Evolutionary conservation across 495 filamentous ascomycete genomes (phyloP).

Genomic region (Entonaema liquescens): DNA sequence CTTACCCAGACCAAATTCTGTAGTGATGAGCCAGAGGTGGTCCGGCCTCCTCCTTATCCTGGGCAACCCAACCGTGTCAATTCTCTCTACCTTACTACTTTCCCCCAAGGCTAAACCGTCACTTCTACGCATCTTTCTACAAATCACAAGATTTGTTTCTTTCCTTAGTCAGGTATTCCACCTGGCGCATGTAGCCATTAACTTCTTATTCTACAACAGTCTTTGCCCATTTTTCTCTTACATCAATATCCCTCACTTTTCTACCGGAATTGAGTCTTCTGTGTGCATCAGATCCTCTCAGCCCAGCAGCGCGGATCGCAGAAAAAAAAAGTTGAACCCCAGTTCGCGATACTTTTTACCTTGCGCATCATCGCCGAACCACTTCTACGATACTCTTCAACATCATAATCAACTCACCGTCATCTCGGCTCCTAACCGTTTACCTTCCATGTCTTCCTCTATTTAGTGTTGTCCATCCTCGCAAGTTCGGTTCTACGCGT

Average conservation of each 20-base stretch:
- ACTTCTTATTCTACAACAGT: slow-evolving; percentile 23
- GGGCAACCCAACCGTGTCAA: slow-evolving; percentile 42
- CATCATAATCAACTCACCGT: slow-evolving; percentile 15
- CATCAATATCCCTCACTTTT: slow-evolving; percentile 14
- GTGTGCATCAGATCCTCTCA: slow-evolving; percentile 13
- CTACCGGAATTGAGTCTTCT: slow-evolving; percentile 11
- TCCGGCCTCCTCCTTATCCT: slow-evolving; percentile 20
- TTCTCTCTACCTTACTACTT: slow-evolving; percentile 31
- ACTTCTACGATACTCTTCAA: not conserved
- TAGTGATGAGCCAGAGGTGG: slow-evolving; percentile 16
- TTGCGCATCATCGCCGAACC: slow-evolving; percentile 23
- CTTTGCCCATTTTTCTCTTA: slow-evolving; percentile 19
- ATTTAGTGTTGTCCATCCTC: slow-evolving; percentile 31
- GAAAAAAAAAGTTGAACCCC: slow-evolving; percentile 37
- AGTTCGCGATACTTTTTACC: slow-evolving; percentile 33
- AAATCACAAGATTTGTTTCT: slow-evolving; percentile 14
- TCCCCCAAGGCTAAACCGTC: slow-evolving; percentile 21
- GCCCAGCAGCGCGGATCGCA: slow-evolving; percentile 40
- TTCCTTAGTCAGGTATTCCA: slow-evolving; percentile 21
- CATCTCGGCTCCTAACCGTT: slow-evolving; percentile 22
- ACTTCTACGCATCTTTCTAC: slow-evolving; percentile 29
- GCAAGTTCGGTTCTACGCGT: slow-evolving; percentile 38
- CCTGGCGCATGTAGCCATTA: slow-evolving; percentile 21
- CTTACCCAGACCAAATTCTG: slow-evolving; percentile 21
- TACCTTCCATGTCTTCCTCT: slow-evolving; percentile 43